Evolutionary conservation across 2,329 filamentous ascomycete species (phyloP).

Genomic region (Diaporthe sp.): DNA sequence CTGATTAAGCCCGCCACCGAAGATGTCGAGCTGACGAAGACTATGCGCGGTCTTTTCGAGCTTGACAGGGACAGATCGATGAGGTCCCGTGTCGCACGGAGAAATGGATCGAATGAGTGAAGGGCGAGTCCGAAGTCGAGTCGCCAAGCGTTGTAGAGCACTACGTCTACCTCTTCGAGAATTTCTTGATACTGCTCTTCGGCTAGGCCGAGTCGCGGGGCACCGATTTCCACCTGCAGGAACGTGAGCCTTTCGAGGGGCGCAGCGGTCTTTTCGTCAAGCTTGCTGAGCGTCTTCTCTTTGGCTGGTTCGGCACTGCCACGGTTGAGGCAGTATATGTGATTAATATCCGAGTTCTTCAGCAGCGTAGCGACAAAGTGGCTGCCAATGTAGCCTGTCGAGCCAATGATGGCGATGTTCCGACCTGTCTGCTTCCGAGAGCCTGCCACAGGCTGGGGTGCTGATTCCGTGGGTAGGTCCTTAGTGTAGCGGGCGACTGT

Average conservation of each 20-base stretch:
- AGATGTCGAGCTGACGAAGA: constrained; percentile 28
- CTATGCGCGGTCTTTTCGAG: background rate
- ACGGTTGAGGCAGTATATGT: constrained; percentile 25
- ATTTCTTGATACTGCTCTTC: background rate
- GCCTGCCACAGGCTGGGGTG: background rate
- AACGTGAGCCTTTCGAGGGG: background rate
- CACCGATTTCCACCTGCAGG: background rate
- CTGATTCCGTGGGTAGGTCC: background rate
- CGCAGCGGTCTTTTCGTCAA: background rate
- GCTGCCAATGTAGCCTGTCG: constrained; percentile 25
- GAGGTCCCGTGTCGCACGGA: constrained; percentile 37
- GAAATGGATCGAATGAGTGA: constrained; percentile 42
- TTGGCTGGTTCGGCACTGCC: background rate
- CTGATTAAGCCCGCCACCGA: constrained; percentile 2
- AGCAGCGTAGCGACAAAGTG: background rate
- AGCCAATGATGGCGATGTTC: constrained; percentile 26
- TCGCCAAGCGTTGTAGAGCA: constrained; percentile 45
- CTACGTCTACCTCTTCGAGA: constrained; percentile 35
- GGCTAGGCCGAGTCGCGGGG: background rate
- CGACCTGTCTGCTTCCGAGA: background rate
- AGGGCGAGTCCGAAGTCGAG: constrained; percentile 43
- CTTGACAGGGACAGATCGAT: constrained; percentile 39
- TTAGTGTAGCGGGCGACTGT: background rate
- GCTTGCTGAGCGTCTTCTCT: background rate
- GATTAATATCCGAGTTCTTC: background rate